Evolutionary conservation across 169 alveolate genomes (phyloP).

Genomic region (Babesia caballi): DNA sequence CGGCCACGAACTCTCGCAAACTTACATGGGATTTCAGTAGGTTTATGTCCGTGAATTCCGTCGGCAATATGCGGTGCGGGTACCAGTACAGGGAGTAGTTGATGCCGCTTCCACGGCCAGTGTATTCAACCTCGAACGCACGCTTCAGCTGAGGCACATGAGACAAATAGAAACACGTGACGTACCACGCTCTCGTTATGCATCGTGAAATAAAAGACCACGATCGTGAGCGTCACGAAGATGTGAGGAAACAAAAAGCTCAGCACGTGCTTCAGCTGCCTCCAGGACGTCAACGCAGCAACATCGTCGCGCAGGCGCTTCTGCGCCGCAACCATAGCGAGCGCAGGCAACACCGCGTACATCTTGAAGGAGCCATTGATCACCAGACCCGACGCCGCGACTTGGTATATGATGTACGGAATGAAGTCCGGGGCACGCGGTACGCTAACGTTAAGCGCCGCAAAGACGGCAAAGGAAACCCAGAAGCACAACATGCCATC

Average conservation of each 20-base stretch:
- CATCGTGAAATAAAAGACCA: neutral
- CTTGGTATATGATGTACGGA: slow-evolving; percentile 3
- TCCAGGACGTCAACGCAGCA: neutral
- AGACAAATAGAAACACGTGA: neutral
- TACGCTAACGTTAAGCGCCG: neutral
- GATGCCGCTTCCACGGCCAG: slow-evolving; percentile 35
- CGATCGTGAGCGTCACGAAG: slow-evolving; percentile 9
- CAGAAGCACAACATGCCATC: slow-evolving; percentile 19
- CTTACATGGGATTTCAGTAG: slow-evolving; percentile 50
- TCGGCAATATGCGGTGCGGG: slow-evolving; percentile 38
- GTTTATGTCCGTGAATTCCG: slow-evolving; percentile 23
- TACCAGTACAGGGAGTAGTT: slow-evolving; percentile 62
- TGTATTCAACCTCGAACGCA: neutral
- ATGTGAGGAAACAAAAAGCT: slow-evolving; percentile 22
- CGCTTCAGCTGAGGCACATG: neutral
- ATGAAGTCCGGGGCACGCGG: neutral
- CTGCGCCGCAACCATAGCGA: slow-evolving; percentile 19
- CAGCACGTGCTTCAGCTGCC: slow-evolving; percentile 9
- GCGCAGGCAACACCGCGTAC: slow-evolving; percentile 35
- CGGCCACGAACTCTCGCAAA: neutral
- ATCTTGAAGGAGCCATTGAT: slow-evolving; percentile 33
- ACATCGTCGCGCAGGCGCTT: neutral
- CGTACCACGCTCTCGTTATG: neutral
- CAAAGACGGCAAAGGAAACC: slow-evolving; percentile 9
- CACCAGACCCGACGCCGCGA: slow-evolving; percentile 14